Percentiles rank a stretch among this genome's conserved stretches.
These are phyloP conservation scores for Nymphaea colorata DNA, from an alignment of 164 flowering plant genomes.

Conservation along the genomic window DNA sequence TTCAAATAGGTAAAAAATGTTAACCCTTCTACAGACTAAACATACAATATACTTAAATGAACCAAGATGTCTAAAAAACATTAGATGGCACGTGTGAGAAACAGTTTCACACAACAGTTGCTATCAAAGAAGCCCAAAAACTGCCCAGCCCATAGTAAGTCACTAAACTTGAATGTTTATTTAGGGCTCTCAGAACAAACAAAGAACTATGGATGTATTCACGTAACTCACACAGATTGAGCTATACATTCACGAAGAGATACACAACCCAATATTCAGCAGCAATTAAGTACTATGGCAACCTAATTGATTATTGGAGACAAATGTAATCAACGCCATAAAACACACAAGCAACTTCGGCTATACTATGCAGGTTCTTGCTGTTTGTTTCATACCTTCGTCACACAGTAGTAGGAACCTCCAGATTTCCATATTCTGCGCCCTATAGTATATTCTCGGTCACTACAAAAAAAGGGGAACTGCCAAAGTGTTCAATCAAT, in stretches of 20 bases:
- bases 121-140: too few species aligned
- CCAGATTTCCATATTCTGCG: constrained; percentile 74
- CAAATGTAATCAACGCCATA: not conserved
- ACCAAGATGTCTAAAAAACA: too few species aligned
- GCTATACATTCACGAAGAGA: not conserved
- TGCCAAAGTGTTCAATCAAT: constrained; percentile 14
- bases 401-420: constrained; percentile 44
- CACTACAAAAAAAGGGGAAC: constrained; percentile 83
- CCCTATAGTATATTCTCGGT: constrained; percentile 60
- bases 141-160: too few species aligned
- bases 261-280: not conserved
- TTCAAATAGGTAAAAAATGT: too few species aligned
- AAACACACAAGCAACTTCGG: not conserved
- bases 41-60: too few species aligned
- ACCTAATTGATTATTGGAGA: not conserved
- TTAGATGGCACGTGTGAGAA: too few species aligned
- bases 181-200: not conserved
- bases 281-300: not conserved
- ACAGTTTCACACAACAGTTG: too few species aligned
- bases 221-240: not conserved
- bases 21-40: too few species aligned
- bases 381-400: constrained; percentile 25
- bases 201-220: not conserved
- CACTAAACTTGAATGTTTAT: too few species aligned
- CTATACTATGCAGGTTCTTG: too few species aligned